A percentile compares a stretch with the other conserved stretches of the same genome.
Evolutionary conservation across 208 protist genomes (phyloP).

Genomic region (Acanthamoeba triangularis): DNA sequence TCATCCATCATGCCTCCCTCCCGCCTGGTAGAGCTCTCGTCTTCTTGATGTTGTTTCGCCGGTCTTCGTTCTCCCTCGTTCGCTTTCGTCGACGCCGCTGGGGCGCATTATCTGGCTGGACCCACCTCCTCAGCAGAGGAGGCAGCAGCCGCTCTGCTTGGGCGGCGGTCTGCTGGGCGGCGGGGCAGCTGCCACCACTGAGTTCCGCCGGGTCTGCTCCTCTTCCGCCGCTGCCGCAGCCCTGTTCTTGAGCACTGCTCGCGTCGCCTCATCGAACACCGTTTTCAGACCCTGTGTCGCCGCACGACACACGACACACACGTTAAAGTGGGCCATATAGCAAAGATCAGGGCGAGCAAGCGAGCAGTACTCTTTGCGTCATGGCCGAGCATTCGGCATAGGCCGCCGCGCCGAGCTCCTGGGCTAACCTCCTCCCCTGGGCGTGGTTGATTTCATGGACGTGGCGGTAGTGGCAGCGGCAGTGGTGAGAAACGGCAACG

Average conservation of each 20-base stretch:
- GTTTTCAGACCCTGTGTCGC: conserved; percentile 24
- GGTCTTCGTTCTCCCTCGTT: too few species aligned
- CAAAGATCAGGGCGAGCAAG: neutral
- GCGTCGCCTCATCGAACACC: conserved; percentile 55
- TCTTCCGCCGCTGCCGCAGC: neutral
- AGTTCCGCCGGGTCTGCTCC: neutral
- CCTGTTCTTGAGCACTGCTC: conserved; percentile 16
- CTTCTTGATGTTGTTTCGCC: too few species aligned
- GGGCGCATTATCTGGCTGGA: neutral
- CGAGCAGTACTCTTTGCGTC: conserved; percentile 17
- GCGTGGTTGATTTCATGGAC: neutral
- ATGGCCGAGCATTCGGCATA: conserved; percentile 53
- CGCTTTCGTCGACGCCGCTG: too few species aligned
- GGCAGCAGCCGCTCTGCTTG: conserved; percentile 19
- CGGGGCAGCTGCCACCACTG: neutral
- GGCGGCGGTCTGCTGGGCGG: neutral
- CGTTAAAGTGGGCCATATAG: too few species aligned
- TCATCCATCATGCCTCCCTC: neutral
- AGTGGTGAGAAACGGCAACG: too few species aligned
- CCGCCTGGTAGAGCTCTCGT: neutral
- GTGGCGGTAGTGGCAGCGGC: neutral
- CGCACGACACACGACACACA: neutral
- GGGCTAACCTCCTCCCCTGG: neutral
- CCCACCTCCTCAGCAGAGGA: conserved; percentile 44
- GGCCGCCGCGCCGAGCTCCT: conserved; percentile 11